Conservation (phyloP, 768 basidiomycete genomes). For the Coprinopsis strossmayeri region DNA sequence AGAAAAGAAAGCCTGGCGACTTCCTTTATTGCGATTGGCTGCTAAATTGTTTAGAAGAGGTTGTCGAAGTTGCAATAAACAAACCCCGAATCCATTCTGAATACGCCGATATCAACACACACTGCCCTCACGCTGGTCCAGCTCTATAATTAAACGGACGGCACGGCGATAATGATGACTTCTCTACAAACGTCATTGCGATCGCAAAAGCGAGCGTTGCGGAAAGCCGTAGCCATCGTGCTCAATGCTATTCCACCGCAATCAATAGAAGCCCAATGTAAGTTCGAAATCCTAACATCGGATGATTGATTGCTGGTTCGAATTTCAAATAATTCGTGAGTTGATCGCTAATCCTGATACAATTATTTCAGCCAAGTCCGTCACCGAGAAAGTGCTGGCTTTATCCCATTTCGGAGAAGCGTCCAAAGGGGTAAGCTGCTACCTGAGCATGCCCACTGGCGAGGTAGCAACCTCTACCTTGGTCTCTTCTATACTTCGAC, state of each 20-base stretch:
- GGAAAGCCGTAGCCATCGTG: constrained; percentile 40
- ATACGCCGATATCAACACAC: no score
- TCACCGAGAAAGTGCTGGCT: constrained; percentile 43
- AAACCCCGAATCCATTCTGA: no score
- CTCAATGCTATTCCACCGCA: constrained; percentile 38
- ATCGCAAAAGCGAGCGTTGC: constrained; percentile 46
- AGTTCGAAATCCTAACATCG: constrained; percentile 11
- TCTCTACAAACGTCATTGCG: background rate
- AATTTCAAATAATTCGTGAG: no score
- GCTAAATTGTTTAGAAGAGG: no score
- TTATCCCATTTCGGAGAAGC: constrained; percentile 44
- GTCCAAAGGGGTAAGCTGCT: constrained; percentile 60
- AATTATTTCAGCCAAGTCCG: constrained; percentile 20
- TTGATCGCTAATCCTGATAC: constrained; percentile 5
- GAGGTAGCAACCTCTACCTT: constrained; percentile 58
- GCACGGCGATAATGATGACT: no score
- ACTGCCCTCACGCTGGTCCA: no score
- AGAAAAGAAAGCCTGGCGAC: no score
- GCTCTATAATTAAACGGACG: no score
- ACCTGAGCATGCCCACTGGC: constrained; percentile 71
- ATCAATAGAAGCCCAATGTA: constrained; percentile 59
- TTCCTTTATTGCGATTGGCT: no score
- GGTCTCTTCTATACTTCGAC: constrained; percentile 41
- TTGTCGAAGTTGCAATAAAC: no score
- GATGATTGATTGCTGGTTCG: no score